Percentiles rank a stretch among this genome's conserved stretches.
These are phyloP conservation scores for Albifimbria verrucaria DNA, from an alignment of 2,329 filamentous ascomycete genomes.

Conservation along the genomic window DNA sequence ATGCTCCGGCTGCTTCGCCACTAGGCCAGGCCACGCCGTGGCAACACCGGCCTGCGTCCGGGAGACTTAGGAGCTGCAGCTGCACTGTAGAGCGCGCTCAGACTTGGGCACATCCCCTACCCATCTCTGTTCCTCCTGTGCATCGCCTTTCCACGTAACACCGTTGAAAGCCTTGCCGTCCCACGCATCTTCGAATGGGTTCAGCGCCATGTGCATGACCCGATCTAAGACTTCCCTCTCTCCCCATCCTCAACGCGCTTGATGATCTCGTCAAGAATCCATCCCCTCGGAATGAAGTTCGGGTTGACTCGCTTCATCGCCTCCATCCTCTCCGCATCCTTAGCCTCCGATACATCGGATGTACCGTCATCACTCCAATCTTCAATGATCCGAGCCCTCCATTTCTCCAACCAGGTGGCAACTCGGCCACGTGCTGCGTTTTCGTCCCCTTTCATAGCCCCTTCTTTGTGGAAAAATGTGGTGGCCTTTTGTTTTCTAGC, in stretches of 20 bases:
- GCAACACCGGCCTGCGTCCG: slow-evolving; percentile 1
- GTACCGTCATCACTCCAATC: slow-evolving; percentile 64
- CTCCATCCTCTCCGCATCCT: slow-evolving; percentile 60
- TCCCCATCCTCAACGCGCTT: slow-evolving; percentile 79
- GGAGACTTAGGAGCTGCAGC: slow-evolving; percentile 73
- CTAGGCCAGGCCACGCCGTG: not conserved
- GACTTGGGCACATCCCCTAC: slow-evolving; percentile 79
- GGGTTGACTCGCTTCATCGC: slow-evolving; percentile 88
- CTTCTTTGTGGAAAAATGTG: slow-evolving; percentile 78
- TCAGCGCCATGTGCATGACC: slow-evolving; percentile 77
- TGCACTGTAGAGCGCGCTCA: slow-evolving; percentile 85
- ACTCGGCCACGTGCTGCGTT: slow-evolving; percentile 64
- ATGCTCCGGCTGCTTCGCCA: not conserved
- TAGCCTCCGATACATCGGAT: slow-evolving; percentile 26
- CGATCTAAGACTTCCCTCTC: slow-evolving; percentile 76
- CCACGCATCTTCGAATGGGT: slow-evolving; percentile 84
- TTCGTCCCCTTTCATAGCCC: slow-evolving; percentile 56
- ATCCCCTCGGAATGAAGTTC: slow-evolving; percentile 85
- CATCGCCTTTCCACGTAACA: slow-evolving; percentile 53
- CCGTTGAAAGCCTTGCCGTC: slow-evolving; percentile 45
- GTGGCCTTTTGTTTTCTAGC: slow-evolving; percentile 60
- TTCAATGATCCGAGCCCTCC: slow-evolving; percentile 67
- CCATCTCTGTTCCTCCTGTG: slow-evolving; percentile 76
- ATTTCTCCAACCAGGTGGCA: slow-evolving; percentile 76
- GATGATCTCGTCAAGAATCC: slow-evolving; percentile 93